A percentile compares a stretch with the other conserved stretches of the same genome.
phyloP scores from a whole-genome alignment of 1,284 basidiomycete genomes.

The Moesziomyces parantarcticus region DNA sequence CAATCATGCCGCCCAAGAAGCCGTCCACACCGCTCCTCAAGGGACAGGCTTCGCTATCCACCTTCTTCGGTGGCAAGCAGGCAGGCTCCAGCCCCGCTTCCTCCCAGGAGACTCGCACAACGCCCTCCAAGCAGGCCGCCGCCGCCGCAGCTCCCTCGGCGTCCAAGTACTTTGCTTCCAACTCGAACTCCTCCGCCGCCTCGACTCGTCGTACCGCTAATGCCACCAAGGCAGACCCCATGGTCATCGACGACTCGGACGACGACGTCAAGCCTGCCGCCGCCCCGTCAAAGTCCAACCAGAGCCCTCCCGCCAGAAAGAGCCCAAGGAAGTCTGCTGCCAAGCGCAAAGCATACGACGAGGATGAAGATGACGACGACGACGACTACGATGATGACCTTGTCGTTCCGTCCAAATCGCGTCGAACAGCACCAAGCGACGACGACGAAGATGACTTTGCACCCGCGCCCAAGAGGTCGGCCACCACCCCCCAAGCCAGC shows the following conservation, averaged over 20 bases:
- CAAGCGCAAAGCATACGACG: constrained; percentile 32
- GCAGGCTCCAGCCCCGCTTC: constrained; percentile 30
- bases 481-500: constrained; percentile 25
- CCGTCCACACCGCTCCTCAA: constrained; percentile 33
- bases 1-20: constrained; percentile 38
- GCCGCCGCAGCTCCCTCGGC: constrained; percentile 1
- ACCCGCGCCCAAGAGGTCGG: constrained; percentile 49
- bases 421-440: constrained; percentile 37
- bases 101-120: constrained; percentile 20
- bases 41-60: constrained; percentile 51
- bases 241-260: constrained; percentile 46
- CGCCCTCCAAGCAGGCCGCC: constrained; percentile 9
- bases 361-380: constrained; percentile 9
- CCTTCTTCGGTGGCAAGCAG: constrained; percentile 47
- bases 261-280: constrained; percentile 19
- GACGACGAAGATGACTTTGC: constrained; percentile 62
- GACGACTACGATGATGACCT: constrained; percentile 58
- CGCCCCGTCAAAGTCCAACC: constrained; percentile 1
- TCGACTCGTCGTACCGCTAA: constrained; percentile 16
- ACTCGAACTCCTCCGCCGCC: not conserved
- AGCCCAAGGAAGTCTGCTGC: constrained; percentile 23
- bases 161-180: constrained; percentile 39
- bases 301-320: constrained; percentile 1
- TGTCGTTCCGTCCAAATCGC: constrained; percentile 50
- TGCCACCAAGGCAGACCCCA: constrained; percentile 37